Conservation (phyloP, 306 rosid genomes). For the Casuarina cunninghamiana region DNA sequence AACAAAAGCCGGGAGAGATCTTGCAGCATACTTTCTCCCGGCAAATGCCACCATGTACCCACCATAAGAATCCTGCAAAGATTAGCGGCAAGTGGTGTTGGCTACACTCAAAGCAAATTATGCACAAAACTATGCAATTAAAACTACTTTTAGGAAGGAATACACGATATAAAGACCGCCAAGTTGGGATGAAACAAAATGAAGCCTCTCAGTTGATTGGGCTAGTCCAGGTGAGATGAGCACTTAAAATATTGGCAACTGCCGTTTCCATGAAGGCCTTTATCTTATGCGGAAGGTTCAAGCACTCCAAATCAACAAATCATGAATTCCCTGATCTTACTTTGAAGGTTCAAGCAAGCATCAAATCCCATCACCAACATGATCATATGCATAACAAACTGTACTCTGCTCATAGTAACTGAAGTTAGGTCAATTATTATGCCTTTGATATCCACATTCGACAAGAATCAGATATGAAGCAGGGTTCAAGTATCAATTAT, state of each 20-base stretch:
- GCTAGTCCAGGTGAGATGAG: neutral
- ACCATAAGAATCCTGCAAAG: slow-evolving; percentile 55
- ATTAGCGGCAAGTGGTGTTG: neutral
- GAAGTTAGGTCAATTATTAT: neutral
- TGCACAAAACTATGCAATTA: neutral
- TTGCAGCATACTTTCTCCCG: slow-evolving; percentile 67
- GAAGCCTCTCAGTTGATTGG: neutral
- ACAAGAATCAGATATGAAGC: neutral
- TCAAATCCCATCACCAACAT: neutral
- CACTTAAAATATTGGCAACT: neutral
- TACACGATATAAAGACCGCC: neutral
- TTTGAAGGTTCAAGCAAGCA: neutral
- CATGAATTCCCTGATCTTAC: neutral
- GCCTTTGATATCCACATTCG: neutral
- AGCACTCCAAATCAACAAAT: neutral
- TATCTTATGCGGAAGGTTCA: neutral
- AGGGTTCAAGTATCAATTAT: neutral
- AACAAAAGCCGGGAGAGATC: slow-evolving; percentile 62
- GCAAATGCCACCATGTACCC: slow-evolving; percentile 79
- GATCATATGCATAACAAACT: neutral
- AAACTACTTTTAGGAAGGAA: neutral
- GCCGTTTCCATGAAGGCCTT: neutral
- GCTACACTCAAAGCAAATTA: neutral
- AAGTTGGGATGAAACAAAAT: neutral
- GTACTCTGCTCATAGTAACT: neutral